Evolutionary conservation across 2,329 filamentous ascomycete genomes (phyloP).

Genomic region (Aspergillus novofumigatus): DNA sequence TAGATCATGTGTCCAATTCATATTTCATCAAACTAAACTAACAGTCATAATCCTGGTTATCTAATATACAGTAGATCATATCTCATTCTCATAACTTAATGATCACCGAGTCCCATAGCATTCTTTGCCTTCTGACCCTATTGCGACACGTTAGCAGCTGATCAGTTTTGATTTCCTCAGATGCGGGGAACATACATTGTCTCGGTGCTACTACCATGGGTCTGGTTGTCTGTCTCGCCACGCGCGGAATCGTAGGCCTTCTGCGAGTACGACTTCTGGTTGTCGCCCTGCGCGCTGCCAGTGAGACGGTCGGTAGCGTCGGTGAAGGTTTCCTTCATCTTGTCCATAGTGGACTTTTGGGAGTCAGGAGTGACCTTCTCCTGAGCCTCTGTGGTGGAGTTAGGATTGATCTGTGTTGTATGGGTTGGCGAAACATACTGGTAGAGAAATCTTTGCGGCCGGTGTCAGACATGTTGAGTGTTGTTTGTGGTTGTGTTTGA

Average conservation of each 20-base stretch:
- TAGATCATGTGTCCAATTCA: not conserved
- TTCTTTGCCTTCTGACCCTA: conserved; percentile 44
- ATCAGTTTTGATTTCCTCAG: conserved; percentile 5
- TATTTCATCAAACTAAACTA: not conserved
- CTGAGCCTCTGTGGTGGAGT: conserved; percentile 42
- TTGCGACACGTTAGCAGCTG: not conserved
- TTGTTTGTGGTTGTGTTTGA: not conserved
- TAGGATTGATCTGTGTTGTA: conserved; percentile 19
- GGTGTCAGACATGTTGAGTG: conserved; percentile 56
- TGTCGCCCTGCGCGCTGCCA: conserved; percentile 50
- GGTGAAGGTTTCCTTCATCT: conserved; percentile 55
- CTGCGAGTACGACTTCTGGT: conserved; percentile 53
- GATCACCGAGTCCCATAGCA: conserved; percentile 37
- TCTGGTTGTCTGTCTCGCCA: conserved; percentile 40
- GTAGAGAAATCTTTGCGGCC: conserved; percentile 59
- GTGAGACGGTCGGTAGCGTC: conserved; percentile 53
- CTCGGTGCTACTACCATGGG: conserved; percentile 38
- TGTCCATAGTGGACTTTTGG: conserved; percentile 58
- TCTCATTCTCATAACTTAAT: conserved; percentile 7
- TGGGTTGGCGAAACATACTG: conserved; percentile 33
- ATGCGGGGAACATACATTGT: conserved; percentile 35
- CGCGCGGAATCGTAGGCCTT: conserved; percentile 40
- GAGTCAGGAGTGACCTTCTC: conserved; percentile 57
- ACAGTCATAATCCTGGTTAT: not conserved
- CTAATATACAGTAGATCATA: not conserved